Base-by-base conservation (phyloP, 805 yeast genomes). In the Starmerella bombi region DNA sequence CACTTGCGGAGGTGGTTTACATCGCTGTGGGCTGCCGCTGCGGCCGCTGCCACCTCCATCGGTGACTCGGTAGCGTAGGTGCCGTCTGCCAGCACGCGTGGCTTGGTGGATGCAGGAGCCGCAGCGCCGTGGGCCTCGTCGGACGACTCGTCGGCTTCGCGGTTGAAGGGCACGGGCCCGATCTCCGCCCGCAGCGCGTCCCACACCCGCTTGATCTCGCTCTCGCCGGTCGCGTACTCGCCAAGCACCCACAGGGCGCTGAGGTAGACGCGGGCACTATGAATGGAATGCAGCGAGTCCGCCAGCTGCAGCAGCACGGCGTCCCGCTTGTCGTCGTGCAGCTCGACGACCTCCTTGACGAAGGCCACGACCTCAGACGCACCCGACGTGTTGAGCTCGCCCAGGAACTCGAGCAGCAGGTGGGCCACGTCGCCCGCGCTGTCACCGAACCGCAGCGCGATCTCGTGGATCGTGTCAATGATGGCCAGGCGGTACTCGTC, bases 1-100 rank as follows among this genome's bases (percentile, higher is more conserved):
- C 84, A 73, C 44, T 77, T 74, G 55, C 98, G 79, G 51, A 93
- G 65, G 34, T 93, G 83, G 22, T 86, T 83, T 45, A 59, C 48
- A 33, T 58, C 55, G 14, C 52, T 49, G 12, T 51, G 49, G n/a
- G 69, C 64, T n/a, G 60, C 58, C 3, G 56, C 60, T 15, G 58
- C 58, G 8, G 56, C 58, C n/a, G 59, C 58, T 17, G 65, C 63
- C 17, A 54, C 54, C 14, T 80, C 80, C 42, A 78, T 63, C 0
- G 94, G 91, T 48, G 75, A 74, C 62, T 91, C 98, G 32, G 95
- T 82, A 22, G 98, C 98, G 62, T 91, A 91, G 0, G 99, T 91
- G 52, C 99, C 99, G 64, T 91, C 99, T n/a, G 98, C 94, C 50
- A 91, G 70, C 44, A 91, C 78, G 44, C 80, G 77, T 17, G 96